Evolutionary conservation across 805 yeast species (phyloP).

Genomic region (Debaryomyces hansenii): DNA sequence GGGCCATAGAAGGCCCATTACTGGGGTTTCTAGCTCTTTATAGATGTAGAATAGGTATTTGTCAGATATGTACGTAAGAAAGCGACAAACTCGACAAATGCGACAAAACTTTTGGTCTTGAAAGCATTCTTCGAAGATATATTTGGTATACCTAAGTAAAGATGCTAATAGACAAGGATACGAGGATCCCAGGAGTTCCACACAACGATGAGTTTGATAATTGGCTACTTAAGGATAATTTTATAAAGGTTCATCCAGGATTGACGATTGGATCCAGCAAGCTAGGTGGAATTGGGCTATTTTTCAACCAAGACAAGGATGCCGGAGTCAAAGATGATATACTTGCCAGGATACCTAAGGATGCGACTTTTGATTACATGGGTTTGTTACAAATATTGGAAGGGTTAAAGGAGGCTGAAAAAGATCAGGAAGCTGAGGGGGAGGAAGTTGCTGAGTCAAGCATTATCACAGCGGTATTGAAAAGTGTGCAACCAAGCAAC

Average conservation of each 20-base stretch:
- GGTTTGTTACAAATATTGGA: conserved; percentile 18
- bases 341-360: conserved; percentile 18
- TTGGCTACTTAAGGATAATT: conserved; percentile 11
- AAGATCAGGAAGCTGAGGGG: not conserved
- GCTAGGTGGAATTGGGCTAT: conserved; percentile 35
- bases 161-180: not conserved
- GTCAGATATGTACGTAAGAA: no score
- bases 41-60: no score
- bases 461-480: conserved; percentile 19
- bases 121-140: no score
- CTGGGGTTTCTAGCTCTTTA: no score
- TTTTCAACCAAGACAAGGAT: conserved; percentile 10
- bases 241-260: conserved; percentile 13
- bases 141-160: not conserved
- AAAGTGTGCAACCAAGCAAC: conserved; percentile 19
- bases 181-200: conserved; percentile 9
- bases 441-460: conserved; percentile 14
- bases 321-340: conserved; percentile 7
- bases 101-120: no score
- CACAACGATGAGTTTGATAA: conserved; percentile 5
- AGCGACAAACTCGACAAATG: no score
- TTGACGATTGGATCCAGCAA: conserved; percentile 18
- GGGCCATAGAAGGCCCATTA: no score
- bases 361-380: conserved; percentile 18
- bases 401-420: conserved; percentile 16